A percentile compares a stretch with the other conserved stretches of the same genome.
phyloP scores from a whole-genome alignment of 352 stramenopile species.

The Phytophthora crassamura region DNA sequence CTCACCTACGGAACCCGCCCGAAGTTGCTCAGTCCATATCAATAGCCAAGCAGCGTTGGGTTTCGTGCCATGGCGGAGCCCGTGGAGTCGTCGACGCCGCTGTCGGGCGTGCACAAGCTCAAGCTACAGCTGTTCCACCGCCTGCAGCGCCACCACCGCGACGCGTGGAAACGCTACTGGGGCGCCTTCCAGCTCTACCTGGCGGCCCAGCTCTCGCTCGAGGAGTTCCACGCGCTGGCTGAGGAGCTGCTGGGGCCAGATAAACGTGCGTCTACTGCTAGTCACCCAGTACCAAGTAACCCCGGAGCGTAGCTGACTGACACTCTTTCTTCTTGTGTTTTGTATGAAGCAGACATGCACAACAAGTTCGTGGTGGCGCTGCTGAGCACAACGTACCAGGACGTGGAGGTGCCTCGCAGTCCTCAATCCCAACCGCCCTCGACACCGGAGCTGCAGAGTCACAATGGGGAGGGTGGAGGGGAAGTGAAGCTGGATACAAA shows the following conservation, averaged over 20 bases:
- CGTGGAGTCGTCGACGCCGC: slow-evolving; percentile 4
- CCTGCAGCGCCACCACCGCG: slow-evolving; percentile 53
- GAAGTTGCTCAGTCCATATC: slow-evolving; percentile 1
- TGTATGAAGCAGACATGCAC: slow-evolving; percentile 45
- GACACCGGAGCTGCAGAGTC: slow-evolving; percentile 10
- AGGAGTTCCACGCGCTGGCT: slow-evolving; percentile 63
- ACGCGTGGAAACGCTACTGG: slow-evolving; percentile 72
- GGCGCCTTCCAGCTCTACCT: slow-evolving; percentile 63
- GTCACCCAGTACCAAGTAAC: no score
- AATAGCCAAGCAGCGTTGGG: no score
- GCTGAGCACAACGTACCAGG: slow-evolving; percentile 44
- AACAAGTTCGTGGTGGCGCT: slow-evolving; percentile 69
- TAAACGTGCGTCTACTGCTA: slow-evolving; percentile 37
- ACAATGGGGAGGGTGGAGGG: slow-evolving; percentile 14
- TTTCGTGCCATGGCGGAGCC: slow-evolving; percentile 14
- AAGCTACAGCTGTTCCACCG: slow-evolving; percentile 74
- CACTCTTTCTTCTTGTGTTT: neutral
- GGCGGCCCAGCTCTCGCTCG: slow-evolving; percentile 51
- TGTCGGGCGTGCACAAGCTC: slow-evolving; percentile 48
- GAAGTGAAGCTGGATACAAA: neutral
- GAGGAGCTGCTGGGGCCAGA: slow-evolving; percentile 53
- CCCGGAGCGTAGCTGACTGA: neutral
- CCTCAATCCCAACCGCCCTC: slow-evolving; percentile 6
- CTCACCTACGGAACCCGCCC: neutral
- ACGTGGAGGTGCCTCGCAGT: slow-evolving; percentile 9